These are phyloP conservation scores for Crucihimalaya himalaica DNA, from an alignment of 345 rosid species.

Conservation along the genomic window DNA sequence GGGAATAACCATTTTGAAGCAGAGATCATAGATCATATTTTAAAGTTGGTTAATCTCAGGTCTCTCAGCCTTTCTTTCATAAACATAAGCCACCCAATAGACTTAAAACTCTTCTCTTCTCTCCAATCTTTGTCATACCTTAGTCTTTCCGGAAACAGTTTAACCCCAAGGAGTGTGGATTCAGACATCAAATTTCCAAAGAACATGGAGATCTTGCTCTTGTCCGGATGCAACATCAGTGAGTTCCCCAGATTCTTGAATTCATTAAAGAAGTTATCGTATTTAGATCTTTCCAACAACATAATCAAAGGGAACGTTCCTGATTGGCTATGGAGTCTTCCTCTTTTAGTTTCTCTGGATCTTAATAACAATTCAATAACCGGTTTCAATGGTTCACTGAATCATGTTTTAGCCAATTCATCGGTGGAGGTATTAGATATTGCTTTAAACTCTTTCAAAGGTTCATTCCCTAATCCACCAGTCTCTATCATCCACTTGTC, in stretches of 20 bases:
- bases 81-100: background rate
- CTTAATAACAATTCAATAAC: slow-evolving; percentile 14
- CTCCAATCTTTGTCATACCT: slow-evolving; percentile 8
- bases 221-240: slow-evolving; percentile 3
- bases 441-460: slow-evolving; percentile 31
- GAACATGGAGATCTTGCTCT: background rate
- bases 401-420: slow-evolving; percentile 14
- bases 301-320: slow-evolving; percentile 17
- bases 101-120: slow-evolving; percentile 2
- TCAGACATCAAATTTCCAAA: background rate
- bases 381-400: slow-evolving; percentile 11
- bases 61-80: background rate
- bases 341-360: slow-evolving; percentile 1
- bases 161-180: slow-evolving; percentile 8
- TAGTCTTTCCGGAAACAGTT: background rate
- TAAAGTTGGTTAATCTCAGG: slow-evolving; percentile 6
- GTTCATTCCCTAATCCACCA: slow-evolving; percentile 31
- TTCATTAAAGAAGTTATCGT: background rate
- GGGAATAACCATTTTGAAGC: slow-evolving; percentile 18
- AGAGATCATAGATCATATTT: slow-evolving; percentile 7
- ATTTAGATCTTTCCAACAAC: slow-evolving; percentile 15
- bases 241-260: slow-evolving; percentile 3
- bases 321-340: slow-evolving; percentile 29
- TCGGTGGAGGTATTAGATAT: slow-evolving; percentile 18
- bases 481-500: slow-evolving; percentile 26